Conservation (phyloP, 306 rosid genomes). For the Inga leiocalycina region DNA sequence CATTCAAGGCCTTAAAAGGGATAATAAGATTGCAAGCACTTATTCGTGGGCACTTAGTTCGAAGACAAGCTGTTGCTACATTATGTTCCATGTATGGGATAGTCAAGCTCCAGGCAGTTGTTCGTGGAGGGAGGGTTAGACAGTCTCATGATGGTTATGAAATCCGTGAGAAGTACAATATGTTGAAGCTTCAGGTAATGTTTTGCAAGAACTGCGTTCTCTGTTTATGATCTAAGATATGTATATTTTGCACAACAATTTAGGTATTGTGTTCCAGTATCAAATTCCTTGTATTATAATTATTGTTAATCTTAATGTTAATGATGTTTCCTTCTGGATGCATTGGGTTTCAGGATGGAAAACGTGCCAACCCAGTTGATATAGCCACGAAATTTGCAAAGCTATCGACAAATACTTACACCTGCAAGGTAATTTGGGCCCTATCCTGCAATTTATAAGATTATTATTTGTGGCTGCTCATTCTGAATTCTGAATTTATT, state of each 20-base stretch:
- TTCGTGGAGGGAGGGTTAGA: conserved; percentile 77
- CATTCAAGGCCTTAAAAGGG: conserved; percentile 95
- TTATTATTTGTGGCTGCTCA: neutral
- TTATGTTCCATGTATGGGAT: conserved; percentile 79
- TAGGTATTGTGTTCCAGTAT: conserved; percentile 14
- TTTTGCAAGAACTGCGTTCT: conserved; percentile 11
- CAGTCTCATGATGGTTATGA: conserved; percentile 62
- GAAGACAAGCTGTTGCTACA: conserved; percentile 96
- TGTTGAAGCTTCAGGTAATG: conserved; percentile 53
- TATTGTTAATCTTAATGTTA: conserved; percentile 1
- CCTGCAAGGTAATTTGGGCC: conserved; percentile 60
- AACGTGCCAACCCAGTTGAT: conserved; percentile 46
- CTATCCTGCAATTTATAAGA: neutral
- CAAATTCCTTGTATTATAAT: conserved; percentile 3
- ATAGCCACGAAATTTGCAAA: conserved; percentile 52
- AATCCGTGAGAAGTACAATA: conserved; percentile 59
- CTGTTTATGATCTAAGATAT: conserved; percentile 9
- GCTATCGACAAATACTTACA: conserved; percentile 69
- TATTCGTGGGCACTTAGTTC: conserved; percentile 96
- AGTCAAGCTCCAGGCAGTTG: conserved; percentile 86
- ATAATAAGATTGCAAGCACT: conserved; percentile 99
- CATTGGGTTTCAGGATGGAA: conserved; percentile 58
- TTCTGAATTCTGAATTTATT: neutral
- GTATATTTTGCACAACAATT: neutral
- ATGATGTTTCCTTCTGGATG: conserved; percentile 27